A percentile compares a stretch with the other conserved stretches of the same genome.
These are phyloP conservation scores for Crithidia sp. DNA, from an alignment of 208 protist genomes.

Conservation along the genomic window DNA sequence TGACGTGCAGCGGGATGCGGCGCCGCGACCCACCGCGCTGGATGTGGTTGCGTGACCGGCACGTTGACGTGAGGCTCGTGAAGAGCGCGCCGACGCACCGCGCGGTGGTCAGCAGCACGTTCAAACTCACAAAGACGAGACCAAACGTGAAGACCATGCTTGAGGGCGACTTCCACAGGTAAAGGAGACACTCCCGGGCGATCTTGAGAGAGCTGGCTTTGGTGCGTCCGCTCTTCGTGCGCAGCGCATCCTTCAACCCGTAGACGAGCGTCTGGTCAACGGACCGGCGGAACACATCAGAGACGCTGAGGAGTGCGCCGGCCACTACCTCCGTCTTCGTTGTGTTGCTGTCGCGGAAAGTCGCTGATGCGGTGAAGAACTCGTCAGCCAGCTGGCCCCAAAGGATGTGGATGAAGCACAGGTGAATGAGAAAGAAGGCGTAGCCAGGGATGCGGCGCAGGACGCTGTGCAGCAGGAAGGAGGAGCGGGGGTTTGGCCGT, in stretches of 20 bases:
- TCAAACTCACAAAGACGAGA: constrained; percentile 25
- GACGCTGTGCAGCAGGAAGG: constrained; percentile 28
- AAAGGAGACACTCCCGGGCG: constrained; percentile 11
- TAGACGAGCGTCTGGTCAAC: constrained; percentile 29
- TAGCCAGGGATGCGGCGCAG: constrained; percentile 33
- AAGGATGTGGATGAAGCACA: constrained; percentile 40
- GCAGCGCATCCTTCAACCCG: constrained; percentile 25
- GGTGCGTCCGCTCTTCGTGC: constrained; percentile 6
- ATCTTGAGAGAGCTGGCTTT: constrained; percentile 5
- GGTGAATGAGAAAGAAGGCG: constrained; percentile 31
- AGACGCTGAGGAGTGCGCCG: background rate
- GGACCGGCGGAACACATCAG: constrained; percentile 17
- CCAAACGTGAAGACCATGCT: constrained; percentile 42
- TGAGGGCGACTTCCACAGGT: constrained; percentile 34
- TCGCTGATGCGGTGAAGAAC: constrained; percentile 25
- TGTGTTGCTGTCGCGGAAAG: constrained; percentile 17
- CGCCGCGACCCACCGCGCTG: constrained; percentile 23
- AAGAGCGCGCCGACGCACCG: constrained; percentile 17
- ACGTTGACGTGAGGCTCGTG: constrained; percentile 27
- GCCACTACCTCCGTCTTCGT: constrained; percentile 12
- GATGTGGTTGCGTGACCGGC: constrained; percentile 5
- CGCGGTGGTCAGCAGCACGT: constrained; percentile 13
- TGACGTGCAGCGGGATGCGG: constrained; percentile 35
- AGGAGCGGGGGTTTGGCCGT: constrained; percentile 12
- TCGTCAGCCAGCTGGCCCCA: constrained; percentile 35